Evolutionary conservation across 495 filamentous ascomycete genomes (phyloP).

Genomic region (Physcia stellaris): DNA sequence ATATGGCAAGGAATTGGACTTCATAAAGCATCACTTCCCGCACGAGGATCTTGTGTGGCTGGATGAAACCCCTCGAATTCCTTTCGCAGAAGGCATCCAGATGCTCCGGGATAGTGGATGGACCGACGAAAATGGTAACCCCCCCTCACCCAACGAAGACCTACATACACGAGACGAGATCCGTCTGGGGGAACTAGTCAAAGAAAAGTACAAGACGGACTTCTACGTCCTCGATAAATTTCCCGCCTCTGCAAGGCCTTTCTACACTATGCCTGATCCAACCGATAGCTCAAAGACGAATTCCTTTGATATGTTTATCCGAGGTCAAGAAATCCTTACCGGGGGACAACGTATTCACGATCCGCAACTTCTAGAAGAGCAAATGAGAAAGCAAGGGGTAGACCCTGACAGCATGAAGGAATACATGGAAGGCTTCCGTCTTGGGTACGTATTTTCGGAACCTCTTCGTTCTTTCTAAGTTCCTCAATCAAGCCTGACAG

Average conservation of each 20-base stretch:
- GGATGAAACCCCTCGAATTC: conserved; percentile 66
- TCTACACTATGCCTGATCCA: conserved; percentile 92
- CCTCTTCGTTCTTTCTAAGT: too few species aligned
- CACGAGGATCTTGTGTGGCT: conserved; percentile 65
- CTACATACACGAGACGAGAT: conserved; percentile 76
- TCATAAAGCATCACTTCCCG: conserved; percentile 50
- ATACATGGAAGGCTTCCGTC: conserved; percentile 78
- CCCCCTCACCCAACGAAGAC: conserved; percentile 57
- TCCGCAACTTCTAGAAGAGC: conserved; percentile 54
- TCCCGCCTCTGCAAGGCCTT: conserved; percentile 67
- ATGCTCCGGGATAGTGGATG: conserved; percentile 75
- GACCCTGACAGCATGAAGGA: conserved; percentile 69
- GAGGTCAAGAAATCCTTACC: conserved; percentile 84
- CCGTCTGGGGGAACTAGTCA: conserved; percentile 67
- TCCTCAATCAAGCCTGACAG: too few species aligned
- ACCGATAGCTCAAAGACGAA: conserved; percentile 62
- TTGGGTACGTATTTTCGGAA: too few species aligned
- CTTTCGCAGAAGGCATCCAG: conserved; percentile 64
- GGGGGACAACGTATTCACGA: conserved; percentile 90
- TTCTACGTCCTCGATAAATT: conserved; percentile 96
- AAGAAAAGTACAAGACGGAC: conserved; percentile 75
- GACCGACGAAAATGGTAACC: conserved; percentile 59
- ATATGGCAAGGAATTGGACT: conserved; percentile 53
- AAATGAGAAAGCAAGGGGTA: conserved; percentile 63
- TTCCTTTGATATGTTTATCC: conserved; percentile 91